Conservation (phyloP, 345 rosid species). For the Salix caprea region DNA sequence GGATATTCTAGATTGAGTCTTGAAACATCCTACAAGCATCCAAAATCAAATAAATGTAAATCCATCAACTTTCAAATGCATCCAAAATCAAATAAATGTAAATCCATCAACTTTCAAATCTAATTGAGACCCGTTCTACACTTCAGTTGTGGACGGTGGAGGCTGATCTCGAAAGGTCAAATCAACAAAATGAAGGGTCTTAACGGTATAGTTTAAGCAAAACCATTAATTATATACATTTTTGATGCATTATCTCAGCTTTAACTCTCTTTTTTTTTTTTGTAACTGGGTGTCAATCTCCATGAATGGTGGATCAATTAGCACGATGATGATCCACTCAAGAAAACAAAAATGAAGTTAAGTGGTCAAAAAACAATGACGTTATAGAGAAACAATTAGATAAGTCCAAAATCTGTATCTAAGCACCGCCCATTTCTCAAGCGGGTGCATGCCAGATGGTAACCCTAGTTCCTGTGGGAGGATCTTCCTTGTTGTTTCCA, state of each 20-base stretch:
- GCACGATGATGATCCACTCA: not conserved
- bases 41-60: too few species aligned
- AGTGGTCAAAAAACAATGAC: not conserved
- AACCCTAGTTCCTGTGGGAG: not conserved
- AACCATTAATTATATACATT: too few species aligned
- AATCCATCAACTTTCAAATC: not conserved
- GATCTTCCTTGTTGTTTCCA: not conserved
- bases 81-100: too few species aligned
- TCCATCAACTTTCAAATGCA: not conserved
- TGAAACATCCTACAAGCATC: not conserved
- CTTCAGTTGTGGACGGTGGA: not conserved
- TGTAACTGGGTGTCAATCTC: not conserved
- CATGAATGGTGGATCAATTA: not conserved
- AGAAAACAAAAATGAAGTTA: not conserved
- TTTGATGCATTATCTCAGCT: not conserved
- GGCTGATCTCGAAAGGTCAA: not conserved
- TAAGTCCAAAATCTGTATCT: not conserved
- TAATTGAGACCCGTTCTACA: too few species aligned
- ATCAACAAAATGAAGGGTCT: not conserved
- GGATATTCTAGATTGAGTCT: not conserved
- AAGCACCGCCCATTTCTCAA: slow-evolving; percentile 3
- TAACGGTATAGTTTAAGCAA: not conserved
- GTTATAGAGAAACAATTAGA: not conserved
- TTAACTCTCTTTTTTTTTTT: not conserved
- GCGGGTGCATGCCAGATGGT: not conserved